A percentile compares a stretch with the other conserved stretches of the same genome.
These are phyloP conservation scores for Aspergillus heteromorphus DNA, from an alignment of 495 filamentous ascomycete genomes.

Conservation along the genomic window DNA sequence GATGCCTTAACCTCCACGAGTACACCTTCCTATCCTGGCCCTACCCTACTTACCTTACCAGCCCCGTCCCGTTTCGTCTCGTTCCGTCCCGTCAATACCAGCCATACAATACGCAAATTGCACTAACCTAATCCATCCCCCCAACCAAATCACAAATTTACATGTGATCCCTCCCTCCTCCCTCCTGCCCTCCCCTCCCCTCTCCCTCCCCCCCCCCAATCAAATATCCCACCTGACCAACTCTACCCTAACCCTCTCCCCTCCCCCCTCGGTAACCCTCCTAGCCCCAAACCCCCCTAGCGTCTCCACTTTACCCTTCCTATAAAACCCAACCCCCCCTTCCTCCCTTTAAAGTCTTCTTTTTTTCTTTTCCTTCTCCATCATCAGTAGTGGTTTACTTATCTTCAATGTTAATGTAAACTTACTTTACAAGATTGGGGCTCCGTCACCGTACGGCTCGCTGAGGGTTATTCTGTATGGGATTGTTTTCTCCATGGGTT, in stretches of 20 bases:
- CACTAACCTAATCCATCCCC: not conserved
- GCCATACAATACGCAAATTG: not conserved
- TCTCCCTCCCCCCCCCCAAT: not conserved
- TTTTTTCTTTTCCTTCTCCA: slow-evolving; percentile 37
- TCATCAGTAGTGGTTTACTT: slow-evolving; percentile 53
- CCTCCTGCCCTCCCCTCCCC: too few species aligned
- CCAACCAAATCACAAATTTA: not conserved
- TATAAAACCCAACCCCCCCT: slow-evolving; percentile 24
- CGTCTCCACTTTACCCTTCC: slow-evolving; percentile 3
- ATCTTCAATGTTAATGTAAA: slow-evolving; percentile 34
- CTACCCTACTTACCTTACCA: too few species aligned
- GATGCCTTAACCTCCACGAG: too few species aligned
- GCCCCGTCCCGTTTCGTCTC: too few species aligned
- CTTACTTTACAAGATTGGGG: slow-evolving; percentile 35
- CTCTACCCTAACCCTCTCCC: slow-evolving; percentile 8
- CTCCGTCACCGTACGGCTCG: slow-evolving; percentile 40
- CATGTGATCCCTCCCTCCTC: too few species aligned
- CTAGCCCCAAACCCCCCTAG: slow-evolving; percentile 30
- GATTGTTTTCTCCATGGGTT: slow-evolving; percentile 38
- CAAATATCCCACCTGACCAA: not conserved
- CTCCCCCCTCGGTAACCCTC: slow-evolving; percentile 6
- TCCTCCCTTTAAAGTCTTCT: slow-evolving; percentile 11
- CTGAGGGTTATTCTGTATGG: slow-evolving; percentile 44
- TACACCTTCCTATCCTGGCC: too few species aligned
- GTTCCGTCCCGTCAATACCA: too few species aligned